phyloP scores from a whole-genome alignment of 805 yeast species.

The Cyberlindnera maritima region DNA sequence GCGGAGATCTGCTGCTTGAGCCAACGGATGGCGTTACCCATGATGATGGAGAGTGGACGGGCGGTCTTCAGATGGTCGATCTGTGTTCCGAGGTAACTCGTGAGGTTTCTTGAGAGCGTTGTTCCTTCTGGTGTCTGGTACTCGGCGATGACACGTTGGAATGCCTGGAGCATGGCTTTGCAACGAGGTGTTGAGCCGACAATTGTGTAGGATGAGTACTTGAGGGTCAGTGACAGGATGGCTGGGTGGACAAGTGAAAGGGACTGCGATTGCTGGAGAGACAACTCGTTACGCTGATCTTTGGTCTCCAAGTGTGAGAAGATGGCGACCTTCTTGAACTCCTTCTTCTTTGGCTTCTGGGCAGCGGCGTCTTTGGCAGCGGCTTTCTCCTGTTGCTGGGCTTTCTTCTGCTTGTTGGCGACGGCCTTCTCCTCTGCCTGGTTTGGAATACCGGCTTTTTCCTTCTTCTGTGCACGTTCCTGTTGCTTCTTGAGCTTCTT shows the following conservation, averaged over 20 bases:
- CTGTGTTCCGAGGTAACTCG: slow-evolving; percentile 85
- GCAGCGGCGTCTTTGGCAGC: slow-evolving; percentile 2
- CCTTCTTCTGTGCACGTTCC: slow-evolving; percentile 85
- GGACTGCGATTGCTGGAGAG: slow-evolving; percentile 23
- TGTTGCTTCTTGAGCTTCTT: slow-evolving; percentile 91
- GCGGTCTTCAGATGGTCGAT: slow-evolving; percentile 90
- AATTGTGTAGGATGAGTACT: slow-evolving; percentile 77
- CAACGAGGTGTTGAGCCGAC: slow-evolving; percentile 91
- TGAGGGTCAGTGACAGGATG: slow-evolving; percentile 71
- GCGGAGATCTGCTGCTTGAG: slow-evolving; percentile 88
- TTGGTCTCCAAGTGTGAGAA: slow-evolving; percentile 80
- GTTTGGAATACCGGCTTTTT: slow-evolving; percentile 53
- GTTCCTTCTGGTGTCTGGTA: slow-evolving; percentile 85
- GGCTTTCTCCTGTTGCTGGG: slow-evolving; percentile 36
- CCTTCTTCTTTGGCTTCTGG: slow-evolving; percentile 30
- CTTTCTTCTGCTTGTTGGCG: slow-evolving; percentile 39
- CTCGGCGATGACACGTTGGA: slow-evolving; percentile 73
- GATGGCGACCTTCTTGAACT: slow-evolving; percentile 51
- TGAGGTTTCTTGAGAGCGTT: slow-evolving; percentile 81
- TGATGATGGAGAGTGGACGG: slow-evolving; percentile 85
- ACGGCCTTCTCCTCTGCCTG: slow-evolving; percentile 34
- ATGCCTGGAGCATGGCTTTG: slow-evolving; percentile 78
- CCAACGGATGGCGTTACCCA: slow-evolving; percentile 99
- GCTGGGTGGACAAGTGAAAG: slow-evolving; percentile 74
- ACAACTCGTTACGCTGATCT: slow-evolving; percentile 58